Evolutionary conservation across 495 filamentous ascomycete genomes (phyloP).

Genomic region (Xylona heveae): DNA sequence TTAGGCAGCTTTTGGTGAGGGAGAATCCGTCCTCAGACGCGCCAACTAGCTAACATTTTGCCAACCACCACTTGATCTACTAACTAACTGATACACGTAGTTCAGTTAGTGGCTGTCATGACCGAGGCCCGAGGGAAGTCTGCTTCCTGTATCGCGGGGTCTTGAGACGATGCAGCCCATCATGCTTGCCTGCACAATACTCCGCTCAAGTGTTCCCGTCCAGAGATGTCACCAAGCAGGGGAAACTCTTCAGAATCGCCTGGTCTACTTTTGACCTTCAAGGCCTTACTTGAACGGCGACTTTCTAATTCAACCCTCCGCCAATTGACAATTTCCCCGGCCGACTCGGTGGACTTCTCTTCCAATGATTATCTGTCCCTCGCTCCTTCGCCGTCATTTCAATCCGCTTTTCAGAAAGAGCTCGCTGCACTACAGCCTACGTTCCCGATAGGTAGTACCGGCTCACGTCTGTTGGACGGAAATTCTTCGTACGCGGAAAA

Average conservation of each 20-base stretch:
- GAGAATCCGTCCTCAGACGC: no score
- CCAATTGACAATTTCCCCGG: constrained; percentile 18
- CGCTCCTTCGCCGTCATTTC: constrained; percentile 20
- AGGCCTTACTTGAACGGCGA: constrained; percentile 17
- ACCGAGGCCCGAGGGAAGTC: no score
- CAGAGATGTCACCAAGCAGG: no score
- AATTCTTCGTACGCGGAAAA: constrained; percentile 42
- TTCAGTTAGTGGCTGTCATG: no score
- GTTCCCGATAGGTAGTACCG: constrained; percentile 27
- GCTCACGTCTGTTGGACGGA: constrained; percentile 44
- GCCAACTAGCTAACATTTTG: no score
- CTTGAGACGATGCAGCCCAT: no score
- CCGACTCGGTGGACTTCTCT: constrained; percentile 31
- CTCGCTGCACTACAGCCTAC: constrained; percentile 10
- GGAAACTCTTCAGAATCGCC: not conserved
- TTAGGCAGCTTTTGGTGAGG: no score
- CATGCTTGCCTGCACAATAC: no score
- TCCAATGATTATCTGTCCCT: constrained; percentile 43
- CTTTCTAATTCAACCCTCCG: constrained; percentile 21
- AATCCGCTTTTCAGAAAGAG: constrained; percentile 19
- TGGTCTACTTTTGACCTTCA: constrained; percentile 17
- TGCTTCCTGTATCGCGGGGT: no score
- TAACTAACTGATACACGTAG: no score
- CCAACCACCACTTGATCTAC: no score
- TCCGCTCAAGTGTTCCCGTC: no score